These are phyloP conservation scores for Pichia heedii DNA, from an alignment of 805 yeast species.

Conservation along the genomic window DNA sequence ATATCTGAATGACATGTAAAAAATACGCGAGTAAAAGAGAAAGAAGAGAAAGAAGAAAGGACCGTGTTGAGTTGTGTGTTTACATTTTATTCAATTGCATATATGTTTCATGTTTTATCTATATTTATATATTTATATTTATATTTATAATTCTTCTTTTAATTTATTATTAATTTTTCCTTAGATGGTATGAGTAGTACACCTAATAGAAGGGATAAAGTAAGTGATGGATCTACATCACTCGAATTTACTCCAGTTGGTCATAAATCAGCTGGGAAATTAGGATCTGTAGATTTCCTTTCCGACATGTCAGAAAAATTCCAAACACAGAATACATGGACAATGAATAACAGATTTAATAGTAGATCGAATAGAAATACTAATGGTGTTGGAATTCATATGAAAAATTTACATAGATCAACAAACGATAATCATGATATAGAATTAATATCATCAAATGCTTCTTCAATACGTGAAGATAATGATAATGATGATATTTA, in stretches of 20 bases:
- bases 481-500: slow-evolving; percentile 10
- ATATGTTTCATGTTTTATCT: too few species aligned
- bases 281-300: background rate
- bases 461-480: slow-evolving; percentile 17
- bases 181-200: background rate
- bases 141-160: too few species aligned
- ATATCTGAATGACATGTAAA: background rate
- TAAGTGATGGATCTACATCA: background rate
- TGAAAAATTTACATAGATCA: background rate
- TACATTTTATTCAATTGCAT: background rate
- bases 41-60: too few species aligned
- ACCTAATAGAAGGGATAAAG: background rate
- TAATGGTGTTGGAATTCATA: too few species aligned
- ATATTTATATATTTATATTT: too few species aligned
- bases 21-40: background rate
- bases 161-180: too few species aligned
- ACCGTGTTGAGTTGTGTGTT: too few species aligned
- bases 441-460: slow-evolving; percentile 10
- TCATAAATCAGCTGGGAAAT: slow-evolving; percentile 1
- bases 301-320: background rate
- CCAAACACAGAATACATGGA: background rate
- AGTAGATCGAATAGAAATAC: background rate
- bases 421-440: slow-evolving; percentile 1
- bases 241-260: slow-evolving; percentile 13
- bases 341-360: background rate